Conservation (phyloP, 345 rosid species). For the Moricandia arvensis region DNA sequence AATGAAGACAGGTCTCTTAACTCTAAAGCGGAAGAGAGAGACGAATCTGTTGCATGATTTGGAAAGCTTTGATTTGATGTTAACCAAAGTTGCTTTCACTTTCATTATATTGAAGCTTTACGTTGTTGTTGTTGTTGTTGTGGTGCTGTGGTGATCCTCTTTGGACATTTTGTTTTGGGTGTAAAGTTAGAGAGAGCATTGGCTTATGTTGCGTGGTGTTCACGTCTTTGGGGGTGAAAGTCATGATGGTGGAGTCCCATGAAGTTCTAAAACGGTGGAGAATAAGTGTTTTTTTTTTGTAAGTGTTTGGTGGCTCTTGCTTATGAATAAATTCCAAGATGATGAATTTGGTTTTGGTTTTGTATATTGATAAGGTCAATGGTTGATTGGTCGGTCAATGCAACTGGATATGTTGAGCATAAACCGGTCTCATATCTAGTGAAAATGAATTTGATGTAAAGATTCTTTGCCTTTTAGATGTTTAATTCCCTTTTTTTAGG, state of each 20-base stretch:
- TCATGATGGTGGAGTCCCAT: constrained; percentile 39
- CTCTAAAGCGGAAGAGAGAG: constrained; percentile 46
- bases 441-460: neutral
- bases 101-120: constrained; percentile 41
- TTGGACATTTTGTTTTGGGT: constrained; percentile 15
- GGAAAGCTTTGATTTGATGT: constrained; percentile 62
- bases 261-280: constrained; percentile 21
- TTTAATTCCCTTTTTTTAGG: neutral
- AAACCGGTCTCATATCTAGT: constrained; percentile 4
- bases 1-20: constrained; percentile 51
- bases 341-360: neutral
- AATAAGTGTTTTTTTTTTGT: neutral
- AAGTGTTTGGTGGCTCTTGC: constrained; percentile 26
- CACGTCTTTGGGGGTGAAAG: constrained; percentile 32
- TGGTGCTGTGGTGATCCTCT: constrained; percentile 9
- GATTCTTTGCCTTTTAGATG: neutral
- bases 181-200: constrained; percentile 22
- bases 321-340: constrained; percentile 17
- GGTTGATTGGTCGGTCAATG: constrained; percentile 10
- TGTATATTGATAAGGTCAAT: neutral
- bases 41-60: constrained; percentile 49
- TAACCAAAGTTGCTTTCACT: constrained; percentile 53
- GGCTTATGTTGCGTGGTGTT: constrained; percentile 21
- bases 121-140: constrained; percentile 28
- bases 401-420: constrained; percentile 9